A percentile compares a stretch with the other conserved stretches of the same genome.
phyloP scores from a whole-genome alignment of 2,329 filamentous ascomycete species.

The Thermothelomyces thermophilus region DNA sequence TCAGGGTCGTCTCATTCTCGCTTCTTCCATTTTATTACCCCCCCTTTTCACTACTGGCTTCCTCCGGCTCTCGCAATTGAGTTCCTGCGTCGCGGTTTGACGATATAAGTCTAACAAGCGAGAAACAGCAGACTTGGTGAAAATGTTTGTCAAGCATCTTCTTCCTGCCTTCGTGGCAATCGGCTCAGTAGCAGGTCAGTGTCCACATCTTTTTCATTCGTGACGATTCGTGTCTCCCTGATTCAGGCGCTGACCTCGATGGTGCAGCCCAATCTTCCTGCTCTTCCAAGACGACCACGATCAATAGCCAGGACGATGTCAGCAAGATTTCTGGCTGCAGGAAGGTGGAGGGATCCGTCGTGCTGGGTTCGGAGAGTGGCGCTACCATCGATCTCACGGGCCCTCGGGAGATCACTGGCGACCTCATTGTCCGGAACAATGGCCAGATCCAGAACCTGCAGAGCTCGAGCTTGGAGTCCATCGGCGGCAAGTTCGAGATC shows the following conservation, averaged over 20 bases:
- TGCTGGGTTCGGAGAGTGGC: conserved; percentile 51
- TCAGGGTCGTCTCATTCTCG: neutral
- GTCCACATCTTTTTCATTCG: neutral
- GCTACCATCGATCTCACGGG: conserved; percentile 58
- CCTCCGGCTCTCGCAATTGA: neutral
- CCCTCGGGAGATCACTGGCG: conserved; percentile 48
- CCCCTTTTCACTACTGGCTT: neutral
- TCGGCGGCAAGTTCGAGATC: conserved; percentile 66
- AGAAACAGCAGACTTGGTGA: conserved; percentile 27
- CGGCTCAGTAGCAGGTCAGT: conserved; percentile 36
- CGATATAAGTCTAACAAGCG: conserved; percentile 10
- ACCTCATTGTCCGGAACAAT: conserved; percentile 55
- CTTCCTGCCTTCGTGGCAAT: conserved; percentile 37
- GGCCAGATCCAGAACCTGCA: conserved; percentile 55
- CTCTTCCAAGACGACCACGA: conserved; percentile 38
- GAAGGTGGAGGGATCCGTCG: conserved; percentile 63
- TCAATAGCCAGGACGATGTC: conserved; percentile 59
- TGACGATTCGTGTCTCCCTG: neutral
- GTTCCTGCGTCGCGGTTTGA: too few relatives aligned
- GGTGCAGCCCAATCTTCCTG: conserved; percentile 30
- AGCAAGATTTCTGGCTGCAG: conserved; percentile 55
- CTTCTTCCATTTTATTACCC: conserved; percentile 11
- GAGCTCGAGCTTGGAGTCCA: conserved; percentile 53
- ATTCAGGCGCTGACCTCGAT: conserved; percentile 7
- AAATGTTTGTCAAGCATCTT: conserved; percentile 39